Evolutionary conservation across 2,329 filamentous ascomycete genomes (phyloP), one percentile per base, ranked within the genome.

Genomic region (Tolypocladium tropicale): DNA sequence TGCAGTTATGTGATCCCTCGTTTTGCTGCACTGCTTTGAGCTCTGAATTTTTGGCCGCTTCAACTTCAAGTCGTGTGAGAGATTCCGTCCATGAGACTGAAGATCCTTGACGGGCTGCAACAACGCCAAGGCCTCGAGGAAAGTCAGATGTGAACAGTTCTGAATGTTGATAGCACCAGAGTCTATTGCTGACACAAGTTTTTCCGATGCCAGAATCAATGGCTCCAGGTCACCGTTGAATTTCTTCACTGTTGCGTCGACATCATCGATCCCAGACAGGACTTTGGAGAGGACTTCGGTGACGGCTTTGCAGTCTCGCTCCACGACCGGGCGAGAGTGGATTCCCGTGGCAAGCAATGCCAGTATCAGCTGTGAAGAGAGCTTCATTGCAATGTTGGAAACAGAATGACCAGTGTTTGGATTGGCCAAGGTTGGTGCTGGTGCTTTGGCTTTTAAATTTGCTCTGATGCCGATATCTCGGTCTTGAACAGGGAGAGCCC

Each of bases 381-480:
- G 50, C 46, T 59, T 59, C 57, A 59, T 58, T 25, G 10, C 25
- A 2, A 18, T 16, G 28, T 34, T 53, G 6, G 21, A 16, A 7
- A 32, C 18, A 25, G 25, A 28, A 10, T n/a, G n/a, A n/a, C n/a
- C n/a, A n/a, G n/a, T 25, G 3, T 46, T 7, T 2, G 41, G 5
- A 5, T 6, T 43, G 21, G 4, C 3, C 7, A 46, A 7, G 41
- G 23, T 3, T 46, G 41, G 25, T 36, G 25, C 12, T 53, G 34
- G 23, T 14, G 12, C 14, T 9, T 48, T 39, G 43, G 2, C 1
- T 21, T 2, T 10, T 25, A 7, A 11, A 12, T 6, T 41, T n/a
- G 50, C 18, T 30, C 9, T 39, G n/a, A 3, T 39, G 50, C 12
- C 39, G 5, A 5, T 14, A 23, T n/a, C 14, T 39, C 2, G 4